Percentiles rank a stretch among this genome's conserved stretches.
Evolutionary conservation across 1,284 basidiomycete genomes (phyloP).

Genomic region (Sporisorium reilianum): DNA sequence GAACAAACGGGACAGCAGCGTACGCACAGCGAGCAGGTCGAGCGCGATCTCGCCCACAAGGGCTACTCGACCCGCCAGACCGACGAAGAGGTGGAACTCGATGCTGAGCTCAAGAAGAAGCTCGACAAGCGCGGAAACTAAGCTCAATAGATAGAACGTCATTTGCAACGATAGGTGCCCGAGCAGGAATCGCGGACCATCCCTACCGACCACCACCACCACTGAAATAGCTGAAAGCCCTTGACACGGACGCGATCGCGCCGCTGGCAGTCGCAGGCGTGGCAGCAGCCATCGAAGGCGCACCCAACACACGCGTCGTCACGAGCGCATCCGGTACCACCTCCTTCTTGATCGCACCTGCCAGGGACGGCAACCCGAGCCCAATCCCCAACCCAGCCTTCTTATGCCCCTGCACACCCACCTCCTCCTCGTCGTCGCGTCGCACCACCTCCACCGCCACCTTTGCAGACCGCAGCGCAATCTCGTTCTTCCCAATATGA

Average conservation of each 20-base stretch:
- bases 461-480: slow-evolving; percentile 24
- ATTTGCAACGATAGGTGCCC: neutral
- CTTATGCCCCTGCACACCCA: slow-evolving; percentile 1
- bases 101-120: slow-evolving; percentile 42
- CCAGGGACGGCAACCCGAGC: slow-evolving; percentile 21
- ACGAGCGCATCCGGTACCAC: slow-evolving; percentile 20
- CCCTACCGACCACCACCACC: slow-evolving; percentile 11
- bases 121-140: slow-evolving; percentile 45
- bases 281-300: slow-evolving; percentile 14
- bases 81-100: slow-evolving; percentile 22
- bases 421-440: neutral
- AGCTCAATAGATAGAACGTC: slow-evolving; percentile 19
- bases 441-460: neutral
- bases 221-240: slow-evolving; percentile 46
- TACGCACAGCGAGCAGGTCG: slow-evolving; percentile 39
- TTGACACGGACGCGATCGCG: slow-evolving; percentile 38
- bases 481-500: slow-evolving; percentile 50
- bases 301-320: slow-evolving; percentile 43
- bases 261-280: slow-evolving; percentile 28
- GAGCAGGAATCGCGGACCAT: no score
- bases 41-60: slow-evolving; percentile 40
- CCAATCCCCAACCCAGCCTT: slow-evolving; percentile 28
- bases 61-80: slow-evolving; percentile 42
- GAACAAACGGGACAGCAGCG: slow-evolving; percentile 28
- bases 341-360: slow-evolving; percentile 8